phyloP scores from a whole-genome alignment of 805 yeast species.

The Metschnikowia chrysomelidarum region DNA sequence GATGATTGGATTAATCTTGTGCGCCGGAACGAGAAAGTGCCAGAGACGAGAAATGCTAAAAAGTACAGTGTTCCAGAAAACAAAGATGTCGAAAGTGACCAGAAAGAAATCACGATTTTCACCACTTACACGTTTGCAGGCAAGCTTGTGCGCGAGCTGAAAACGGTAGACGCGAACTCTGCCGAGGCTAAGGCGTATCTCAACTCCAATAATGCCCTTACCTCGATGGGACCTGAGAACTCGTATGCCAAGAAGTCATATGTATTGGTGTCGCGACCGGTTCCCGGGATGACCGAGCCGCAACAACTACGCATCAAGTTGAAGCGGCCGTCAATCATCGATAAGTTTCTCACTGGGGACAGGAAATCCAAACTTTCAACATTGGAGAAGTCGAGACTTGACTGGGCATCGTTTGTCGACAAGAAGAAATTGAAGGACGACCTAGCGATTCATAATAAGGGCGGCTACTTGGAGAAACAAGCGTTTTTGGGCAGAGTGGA shows the following conservation, averaged over 20 bases:
- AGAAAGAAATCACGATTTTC: constrained; percentile 58
- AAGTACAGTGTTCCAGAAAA: neutral
- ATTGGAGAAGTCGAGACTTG: constrained; percentile 86
- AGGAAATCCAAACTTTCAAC: constrained; percentile 79
- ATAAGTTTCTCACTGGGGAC: constrained; percentile 65
- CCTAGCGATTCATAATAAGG: constrained; percentile 74
- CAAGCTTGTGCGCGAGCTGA: constrained; percentile 70
- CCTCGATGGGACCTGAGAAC: constrained; percentile 10
- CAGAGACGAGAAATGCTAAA: constrained; percentile 10
- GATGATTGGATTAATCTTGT: constrained; percentile 19
- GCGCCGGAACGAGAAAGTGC: constrained; percentile 7
- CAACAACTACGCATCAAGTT: constrained; percentile 49
- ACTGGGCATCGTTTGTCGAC: constrained; percentile 95
- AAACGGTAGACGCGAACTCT: constrained; percentile 70
- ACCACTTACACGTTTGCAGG: constrained; percentile 90
- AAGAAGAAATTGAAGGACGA: constrained; percentile 82
- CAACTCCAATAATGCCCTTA: constrained; percentile 46
- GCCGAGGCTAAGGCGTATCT: constrained; percentile 87
- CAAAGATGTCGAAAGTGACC: constrained; percentile 2
- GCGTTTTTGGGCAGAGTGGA: constrained; percentile 83
- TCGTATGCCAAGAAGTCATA: constrained; percentile 22
- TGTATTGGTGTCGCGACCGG: constrained; percentile 34
- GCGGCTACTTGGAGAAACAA: constrained; percentile 88
- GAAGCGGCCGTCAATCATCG: constrained; percentile 73
- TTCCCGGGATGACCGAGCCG: constrained; percentile 31